phyloP scores from a whole-genome alignment of 768 basidiomycete species.

The Boletus pseudo-olivaceus region DNA sequence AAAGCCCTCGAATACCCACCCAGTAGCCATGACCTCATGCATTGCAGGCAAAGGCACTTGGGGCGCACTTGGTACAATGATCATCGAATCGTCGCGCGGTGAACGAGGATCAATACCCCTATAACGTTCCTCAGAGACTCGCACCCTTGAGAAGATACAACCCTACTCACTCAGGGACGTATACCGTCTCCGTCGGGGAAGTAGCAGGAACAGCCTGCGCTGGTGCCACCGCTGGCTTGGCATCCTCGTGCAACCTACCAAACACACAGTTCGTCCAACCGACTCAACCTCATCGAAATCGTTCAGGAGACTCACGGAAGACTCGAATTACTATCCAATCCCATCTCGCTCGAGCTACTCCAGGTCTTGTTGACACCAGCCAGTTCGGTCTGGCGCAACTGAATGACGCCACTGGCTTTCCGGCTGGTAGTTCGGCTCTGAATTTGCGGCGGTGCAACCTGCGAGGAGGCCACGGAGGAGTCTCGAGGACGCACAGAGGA shows the following conservation, averaged over 20 bases:
- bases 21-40: slow-evolving; percentile 31
- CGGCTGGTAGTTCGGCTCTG: slow-evolving; percentile 26
- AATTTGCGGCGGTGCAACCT: slow-evolving; percentile 8
- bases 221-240: slow-evolving; percentile 9
- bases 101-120: slow-evolving; percentile 30
- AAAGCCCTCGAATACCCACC: slow-evolving; percentile 10
- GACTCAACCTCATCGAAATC: background rate
- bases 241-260: slow-evolving; percentile 24
- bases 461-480: slow-evolving; percentile 25
- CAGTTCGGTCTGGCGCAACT: slow-evolving; percentile 27
- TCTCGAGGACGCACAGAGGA: slow-evolving; percentile 25
- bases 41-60: slow-evolving; percentile 32
- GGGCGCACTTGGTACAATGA: slow-evolving; percentile 20
- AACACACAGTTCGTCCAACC: background rate
- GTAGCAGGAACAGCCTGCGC: slow-evolving; percentile 8
- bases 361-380: slow-evolving; percentile 33
- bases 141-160: background rate
- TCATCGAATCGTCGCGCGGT: slow-evolving; percentile 30
- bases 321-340: slow-evolving; percentile 17
- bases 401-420: slow-evolving; percentile 24
- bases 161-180: slow-evolving; percentile 29
- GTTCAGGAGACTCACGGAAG: slow-evolving; percentile 15
- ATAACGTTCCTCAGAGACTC: background rate
- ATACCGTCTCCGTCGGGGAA: slow-evolving; percentile 29
- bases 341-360: slow-evolving; percentile 25